Evolutionary conservation across 306 rosid species (phyloP), one percentile per base, ranked within the genome.

Genomic region (Gillenia trifoliata): DNA sequence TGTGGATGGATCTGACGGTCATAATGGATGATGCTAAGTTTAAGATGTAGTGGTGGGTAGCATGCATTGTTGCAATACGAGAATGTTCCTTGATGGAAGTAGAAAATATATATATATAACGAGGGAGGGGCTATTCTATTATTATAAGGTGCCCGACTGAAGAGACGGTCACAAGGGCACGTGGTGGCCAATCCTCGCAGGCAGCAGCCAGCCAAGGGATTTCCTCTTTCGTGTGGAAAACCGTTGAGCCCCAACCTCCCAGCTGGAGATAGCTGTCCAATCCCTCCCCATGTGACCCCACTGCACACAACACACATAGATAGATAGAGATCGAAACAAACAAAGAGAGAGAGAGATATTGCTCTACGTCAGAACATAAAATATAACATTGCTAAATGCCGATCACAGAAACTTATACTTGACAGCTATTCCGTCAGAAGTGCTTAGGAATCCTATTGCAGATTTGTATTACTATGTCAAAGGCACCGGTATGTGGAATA

Each of bases 201-300:
- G n/a, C n/a, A n/a, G n/a, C n/a, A n/a, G n/a, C n/a, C n/a, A n/a
- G n/a, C n/a, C n/a, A n/a, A n/a, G n/a, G n/a, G n/a, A n/a, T n/a
- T n/a, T n/a, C n/a, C n/a, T n/a, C n/a, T n/a, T n/a, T n/a, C n/a
- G n/a, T n/a, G n/a, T n/a, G n/a, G n/a, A 80, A 86, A 79, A 93
- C 95, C 98, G 91, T 90, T 89, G 91, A 90, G 83, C 61, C 75
- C 79, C 92, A 85, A 79, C 88, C 87, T 85, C 76, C 82, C 87
- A 90, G 97, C 97, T 90, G 98, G 91, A 66, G 71, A 86, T 86
- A 88, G 97, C 97, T 93, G 98, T 90, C 97, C 79, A 59, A 72
- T 72, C n/a, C 15, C 41, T 15, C 8, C 70, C 79, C 79, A 71
- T 70, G 80, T 75, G 80, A 64, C 80, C 80, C 83, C 72, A 75